phyloP scores from a whole-genome alignment of 805 yeast genomes.

The Ogataea sp. region DNA sequence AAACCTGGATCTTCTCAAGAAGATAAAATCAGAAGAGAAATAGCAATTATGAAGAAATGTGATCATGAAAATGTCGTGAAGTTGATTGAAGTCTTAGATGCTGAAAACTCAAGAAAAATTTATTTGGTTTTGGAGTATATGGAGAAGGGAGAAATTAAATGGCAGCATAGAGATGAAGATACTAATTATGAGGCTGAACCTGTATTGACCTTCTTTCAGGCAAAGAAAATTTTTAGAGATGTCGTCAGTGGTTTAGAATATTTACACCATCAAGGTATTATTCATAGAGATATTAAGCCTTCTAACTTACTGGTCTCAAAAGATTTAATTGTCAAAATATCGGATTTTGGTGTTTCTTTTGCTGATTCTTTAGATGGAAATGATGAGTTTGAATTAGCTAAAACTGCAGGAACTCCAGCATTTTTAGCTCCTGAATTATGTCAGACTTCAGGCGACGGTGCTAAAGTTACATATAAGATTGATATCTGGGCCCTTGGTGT shows the following conservation, averaged over 20 bases:
- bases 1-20: slow-evolving; percentile 37
- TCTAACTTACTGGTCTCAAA: slow-evolving; percentile 73
- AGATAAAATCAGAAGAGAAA: slow-evolving; percentile 73
- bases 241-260: slow-evolving; percentile 85
- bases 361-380: slow-evolving; percentile 41
- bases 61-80: slow-evolving; percentile 89
- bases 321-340: slow-evolving; percentile 74
- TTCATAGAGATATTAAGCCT: slow-evolving; percentile 94
- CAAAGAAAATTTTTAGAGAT: slow-evolving; percentile 70
- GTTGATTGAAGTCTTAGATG: slow-evolving; percentile 82
- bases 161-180: slow-evolving; percentile 44
- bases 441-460: slow-evolving; percentile 36
- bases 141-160: slow-evolving; percentile 82
- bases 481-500: slow-evolving; percentile 99
- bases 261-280: slow-evolving; percentile 80
- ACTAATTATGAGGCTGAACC: slow-evolving; percentile 38
- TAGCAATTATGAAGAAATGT: slow-evolving; percentile 89
- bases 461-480: slow-evolving; percentile 68
- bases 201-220: slow-evolving; percentile 53
- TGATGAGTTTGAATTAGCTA: slow-evolving; percentile 77
- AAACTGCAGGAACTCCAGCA: slow-evolving; percentile 97
- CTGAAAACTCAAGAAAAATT: slow-evolving; percentile 71
- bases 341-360: slow-evolving; percentile 95
- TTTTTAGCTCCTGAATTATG: slow-evolving; percentile 94
- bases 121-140: slow-evolving; percentile 86